These are phyloP conservation scores for Rhododendron vialii DNA, from an alignment of 148 eudicot genomes.

Conservation along the genomic window DNA sequence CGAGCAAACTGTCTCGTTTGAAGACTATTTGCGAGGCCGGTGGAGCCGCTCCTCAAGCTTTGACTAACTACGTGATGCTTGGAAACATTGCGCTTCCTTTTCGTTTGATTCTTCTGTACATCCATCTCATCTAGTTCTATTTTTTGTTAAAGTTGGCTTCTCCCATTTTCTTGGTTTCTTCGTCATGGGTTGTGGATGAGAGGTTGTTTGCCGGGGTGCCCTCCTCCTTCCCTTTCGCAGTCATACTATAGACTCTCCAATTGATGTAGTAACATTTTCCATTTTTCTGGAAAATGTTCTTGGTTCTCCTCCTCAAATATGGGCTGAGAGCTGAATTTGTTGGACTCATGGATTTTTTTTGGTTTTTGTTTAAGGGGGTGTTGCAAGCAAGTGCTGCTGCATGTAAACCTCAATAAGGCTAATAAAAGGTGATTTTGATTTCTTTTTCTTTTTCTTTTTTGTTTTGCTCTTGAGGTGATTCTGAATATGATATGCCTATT, in stretches of 20 bases:
- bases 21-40: slow-evolving; percentile 83
- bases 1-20: slow-evolving; percentile 68
- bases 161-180: not conserved
- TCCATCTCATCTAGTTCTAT: not conserved
- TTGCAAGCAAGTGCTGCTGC: not conserved
- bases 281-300: not conserved
- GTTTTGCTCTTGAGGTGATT: not conserved
- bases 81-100: not conserved
- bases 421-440: not conserved
- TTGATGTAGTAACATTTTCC: not conserved
- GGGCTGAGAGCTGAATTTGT: slow-evolving; percentile 1
- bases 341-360: not conserved
- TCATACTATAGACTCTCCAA: not conserved
- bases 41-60: slow-evolving; percentile 92
- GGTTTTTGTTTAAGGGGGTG: not conserved
- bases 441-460: too few relatives aligned
- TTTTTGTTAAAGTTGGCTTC: not conserved
- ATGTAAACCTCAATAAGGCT: not conserved
- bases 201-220: slow-evolving; percentile 32
- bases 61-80: slow-evolving; percentile 33
- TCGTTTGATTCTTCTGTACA: not conserved
- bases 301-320: slow-evolving; percentile 1
- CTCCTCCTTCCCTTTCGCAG: slow-evolving; percentile 32
- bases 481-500: not conserved
- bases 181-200: slow-evolving; percentile 28